Conservation (phyloP, 1,284 basidiomycete species). For the Boletus sp. region DNA sequence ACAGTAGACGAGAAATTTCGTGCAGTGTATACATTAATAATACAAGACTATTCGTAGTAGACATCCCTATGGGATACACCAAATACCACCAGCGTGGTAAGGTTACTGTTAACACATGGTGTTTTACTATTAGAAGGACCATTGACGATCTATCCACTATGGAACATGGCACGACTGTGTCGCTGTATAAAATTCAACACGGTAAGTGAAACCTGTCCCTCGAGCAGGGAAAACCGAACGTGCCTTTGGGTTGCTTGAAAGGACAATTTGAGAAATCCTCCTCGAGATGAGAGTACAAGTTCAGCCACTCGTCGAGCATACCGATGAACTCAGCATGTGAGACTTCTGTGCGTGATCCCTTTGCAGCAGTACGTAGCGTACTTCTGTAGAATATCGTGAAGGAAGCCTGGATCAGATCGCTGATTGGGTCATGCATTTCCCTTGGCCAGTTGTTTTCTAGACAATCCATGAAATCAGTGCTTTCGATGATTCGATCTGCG, state of each 20-base stretch:
- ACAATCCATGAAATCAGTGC: not conserved
- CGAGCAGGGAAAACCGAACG: not conserved
- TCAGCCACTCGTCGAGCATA: not conserved
- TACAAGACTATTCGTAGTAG: not conserved
- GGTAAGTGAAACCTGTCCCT: not conserved
- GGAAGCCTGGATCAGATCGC: not conserved
- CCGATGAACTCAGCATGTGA: not conserved
- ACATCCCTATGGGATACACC: too few species aligned
- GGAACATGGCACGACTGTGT: not conserved
- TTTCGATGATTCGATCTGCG: not conserved
- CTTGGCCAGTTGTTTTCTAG: not conserved
- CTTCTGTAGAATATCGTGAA: not conserved
- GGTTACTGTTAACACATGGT: too few species aligned
- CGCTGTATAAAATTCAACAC: not conserved
- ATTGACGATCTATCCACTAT: too few species aligned
- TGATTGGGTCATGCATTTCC: not conserved
- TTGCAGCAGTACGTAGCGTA: too few species aligned
- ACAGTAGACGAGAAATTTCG: slow-evolving; percentile 24
- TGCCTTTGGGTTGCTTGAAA: not conserved
- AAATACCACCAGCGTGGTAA: too few species aligned
- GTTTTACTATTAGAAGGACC: too few species aligned
- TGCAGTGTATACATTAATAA: not conserved
- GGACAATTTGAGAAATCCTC: not conserved
- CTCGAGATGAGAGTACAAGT: not conserved
- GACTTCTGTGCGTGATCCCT: not conserved